Evolutionary conservation across 1,139 yeast species (phyloP), one percentile per base, ranked within the genome.

Genomic region (Yamadazyma blattariae): DNA sequence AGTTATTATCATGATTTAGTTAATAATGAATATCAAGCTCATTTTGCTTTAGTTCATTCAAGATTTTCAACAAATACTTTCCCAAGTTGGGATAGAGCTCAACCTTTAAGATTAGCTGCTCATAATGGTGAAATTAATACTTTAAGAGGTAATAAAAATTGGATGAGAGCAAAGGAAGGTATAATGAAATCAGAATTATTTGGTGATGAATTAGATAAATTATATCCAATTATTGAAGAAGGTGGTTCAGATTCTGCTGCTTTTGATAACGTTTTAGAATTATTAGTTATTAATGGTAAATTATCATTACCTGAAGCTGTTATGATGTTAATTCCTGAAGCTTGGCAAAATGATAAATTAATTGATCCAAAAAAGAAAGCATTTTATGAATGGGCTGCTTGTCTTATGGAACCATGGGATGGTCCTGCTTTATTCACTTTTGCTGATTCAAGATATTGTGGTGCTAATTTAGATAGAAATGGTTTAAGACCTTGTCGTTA

Each of bases 171-270:
- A 29, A 86, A 95, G 64, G 98, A 92, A 70, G 97, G 97, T 67
- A 88, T 90, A 33, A 88, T 92, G 96, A 74, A 79, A 30, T 85
- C 96, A 3, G 73, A 78, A 41, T 73, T 87, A 43, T 90, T 92
- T 59, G 96, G 95, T 47, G 96, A 88, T 36, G 95, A 88, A 51
- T 74, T 90, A 59, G 97, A 89, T 54, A 81, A 83, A 58, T 72
- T 92, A 46, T 90, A 83, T 63, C 98, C 98, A 17, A 85, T 92
- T 54, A 90, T 92, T 48, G 97, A 92, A 64, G 97, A 92, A 65
- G 97, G 97, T 50, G 98, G 97, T 36, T 89, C 97, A 21, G 98
- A 92, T 62, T 92, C 97, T n/a, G 98, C 97, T 35, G 97, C 97
- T 17, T 82, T 92, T 49, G 98, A 92, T 65, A 92, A 92, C 55